Percentiles rank a stretch among this genome's conserved stretches.
Evolutionary conservation across 2,329 filamentous ascomycete genomes (phyloP).

Genomic region (Calonectria pseudoreteaudii): DNA sequence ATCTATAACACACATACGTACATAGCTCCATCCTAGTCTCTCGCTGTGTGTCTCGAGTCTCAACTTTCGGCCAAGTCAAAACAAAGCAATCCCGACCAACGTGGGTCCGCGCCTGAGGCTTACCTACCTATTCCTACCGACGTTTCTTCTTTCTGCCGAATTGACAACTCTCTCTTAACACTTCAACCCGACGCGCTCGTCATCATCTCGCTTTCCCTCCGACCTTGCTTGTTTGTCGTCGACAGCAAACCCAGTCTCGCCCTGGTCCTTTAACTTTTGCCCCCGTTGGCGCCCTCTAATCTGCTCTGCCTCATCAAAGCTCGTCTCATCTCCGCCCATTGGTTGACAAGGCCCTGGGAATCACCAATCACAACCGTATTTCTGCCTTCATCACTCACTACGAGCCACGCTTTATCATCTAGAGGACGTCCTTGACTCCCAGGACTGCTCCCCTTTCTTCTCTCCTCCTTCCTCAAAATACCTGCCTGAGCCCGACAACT

Average conservation of each 20-base stretch:
- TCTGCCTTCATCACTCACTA: constrained; percentile 45
- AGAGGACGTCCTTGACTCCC: constrained; percentile 42
- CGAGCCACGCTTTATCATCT: constrained; percentile 43
- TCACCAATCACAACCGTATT: constrained; percentile 50
- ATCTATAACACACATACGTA: constrained; percentile 11
- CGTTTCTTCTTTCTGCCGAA: constrained; percentile 41
- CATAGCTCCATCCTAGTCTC: constrained; percentile 33
- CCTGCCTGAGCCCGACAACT: constrained; percentile 34
- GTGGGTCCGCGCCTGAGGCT: constrained; percentile 45
- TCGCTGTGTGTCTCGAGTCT: constrained; percentile 33
- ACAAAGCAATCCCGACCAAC: constrained; percentile 45
- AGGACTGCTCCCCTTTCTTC: constrained; percentile 43
- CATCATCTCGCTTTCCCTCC: constrained; percentile 19
- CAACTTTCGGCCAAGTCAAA: constrained; percentile 33
- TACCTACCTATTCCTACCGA: constrained; percentile 35
- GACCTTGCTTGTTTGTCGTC: constrained; percentile 29
- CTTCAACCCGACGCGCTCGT: constrained; percentile 31
- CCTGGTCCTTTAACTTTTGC: constrained; percentile 41
- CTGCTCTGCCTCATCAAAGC: constrained; percentile 49
- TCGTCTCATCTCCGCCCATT: constrained; percentile 49
- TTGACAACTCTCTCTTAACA: constrained; percentile 33
- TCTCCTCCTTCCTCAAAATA: constrained; percentile 38
- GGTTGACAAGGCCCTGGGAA: constrained; percentile 45
- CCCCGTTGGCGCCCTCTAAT: constrained; percentile 46
- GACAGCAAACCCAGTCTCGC: constrained; percentile 36